Conservation (phyloP, 495 filamentous ascomycete genomes). For the Penicillium coffeae region DNA sequence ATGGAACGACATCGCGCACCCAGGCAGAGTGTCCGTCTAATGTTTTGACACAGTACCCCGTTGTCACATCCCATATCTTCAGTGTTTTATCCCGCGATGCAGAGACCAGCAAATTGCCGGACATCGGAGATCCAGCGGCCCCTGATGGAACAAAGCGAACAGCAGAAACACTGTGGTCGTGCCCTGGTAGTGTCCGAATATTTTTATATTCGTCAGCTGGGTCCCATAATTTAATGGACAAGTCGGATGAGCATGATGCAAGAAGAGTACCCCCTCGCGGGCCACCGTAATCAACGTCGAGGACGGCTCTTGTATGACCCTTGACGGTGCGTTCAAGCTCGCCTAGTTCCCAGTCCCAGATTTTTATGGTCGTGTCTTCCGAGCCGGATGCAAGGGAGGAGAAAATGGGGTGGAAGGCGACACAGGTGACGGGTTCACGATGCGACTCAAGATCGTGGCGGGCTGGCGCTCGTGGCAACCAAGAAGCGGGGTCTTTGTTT, state of each 20-base stretch:
- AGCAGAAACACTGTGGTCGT: slow-evolving; percentile 89
- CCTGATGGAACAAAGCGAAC: slow-evolving; percentile 88
- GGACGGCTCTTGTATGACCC: slow-evolving; percentile 84
- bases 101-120: slow-evolving; percentile 71
- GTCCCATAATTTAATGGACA: slow-evolving; percentile 97
- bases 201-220: slow-evolving; percentile 94
- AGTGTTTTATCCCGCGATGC: slow-evolving; percentile 82
- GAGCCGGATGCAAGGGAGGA: slow-evolving; percentile 89
- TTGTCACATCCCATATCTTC: slow-evolving; percentile 88
- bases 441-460: slow-evolving; percentile 85
- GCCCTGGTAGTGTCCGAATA: slow-evolving; percentile 85
- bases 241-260: slow-evolving; percentile 83
- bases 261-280: slow-evolving; percentile 80
- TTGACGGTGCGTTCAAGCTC: slow-evolving; percentile 90
- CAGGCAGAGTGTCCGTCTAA: slow-evolving; percentile 76
- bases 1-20: slow-evolving; percentile 86
- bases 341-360: slow-evolving; percentile 97
- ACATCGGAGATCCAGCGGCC: slow-evolving; percentile 44
- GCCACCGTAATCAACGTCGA: slow-evolving; percentile 90
- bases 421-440: slow-evolving; percentile 72
- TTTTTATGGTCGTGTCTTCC: slow-evolving; percentile 90
- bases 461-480: slow-evolving; percentile 73
- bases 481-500: slow-evolving; percentile 80
- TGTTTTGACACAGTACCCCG: slow-evolving; percentile 67
- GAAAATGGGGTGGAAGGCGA: slow-evolving; percentile 94